Percentiles rank a stretch among this genome's conserved stretches.
Evolutionary conservation across 1,284 basidiomycete species (phyloP).

Genomic region (Volvariella volvacea): DNA sequence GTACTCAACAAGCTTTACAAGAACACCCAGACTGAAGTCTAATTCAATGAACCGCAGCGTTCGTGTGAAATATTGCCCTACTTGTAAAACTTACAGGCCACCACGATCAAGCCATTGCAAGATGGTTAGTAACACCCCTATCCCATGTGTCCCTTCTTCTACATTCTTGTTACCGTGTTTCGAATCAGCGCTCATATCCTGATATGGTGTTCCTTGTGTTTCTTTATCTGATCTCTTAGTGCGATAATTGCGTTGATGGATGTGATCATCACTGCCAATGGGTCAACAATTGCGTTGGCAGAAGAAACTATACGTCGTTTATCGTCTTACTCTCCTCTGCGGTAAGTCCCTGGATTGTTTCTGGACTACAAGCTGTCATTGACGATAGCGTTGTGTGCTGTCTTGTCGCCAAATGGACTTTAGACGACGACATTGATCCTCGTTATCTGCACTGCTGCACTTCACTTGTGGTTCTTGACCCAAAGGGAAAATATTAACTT

Average conservation of each 20-base stretch:
- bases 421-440: conserved; percentile 68
- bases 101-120: conserved; percentile 91
- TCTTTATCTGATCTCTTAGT: conserved; percentile 35
- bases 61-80: conserved; percentile 85
- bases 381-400: conserved; percentile 1
- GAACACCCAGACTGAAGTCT: no score
- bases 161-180: not conserved
- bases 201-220: conserved; percentile 8
- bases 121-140: conserved; percentile 46
- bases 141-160: no score
- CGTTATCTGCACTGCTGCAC: conserved; percentile 73
- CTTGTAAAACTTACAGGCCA: conserved; percentile 85
- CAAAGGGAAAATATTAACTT: conserved; percentile 48
- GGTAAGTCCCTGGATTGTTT: conserved; percentile 39
- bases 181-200: conserved; percentile 2
- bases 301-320: conserved; percentile 89
- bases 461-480: conserved; percentile 73
- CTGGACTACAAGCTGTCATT: not conserved
- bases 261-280: conserved; percentile 92
- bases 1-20: conserved; percentile 8
- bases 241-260: conserved; percentile 91
- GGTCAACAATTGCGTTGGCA: conserved; percentile 90
- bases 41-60: conserved; percentile 42
- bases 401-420: not conserved
- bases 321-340: conserved; percentile 70